Evolutionary conservation across 331 rosid species (phyloP).

Genomic region (Ulmus americana): DNA sequence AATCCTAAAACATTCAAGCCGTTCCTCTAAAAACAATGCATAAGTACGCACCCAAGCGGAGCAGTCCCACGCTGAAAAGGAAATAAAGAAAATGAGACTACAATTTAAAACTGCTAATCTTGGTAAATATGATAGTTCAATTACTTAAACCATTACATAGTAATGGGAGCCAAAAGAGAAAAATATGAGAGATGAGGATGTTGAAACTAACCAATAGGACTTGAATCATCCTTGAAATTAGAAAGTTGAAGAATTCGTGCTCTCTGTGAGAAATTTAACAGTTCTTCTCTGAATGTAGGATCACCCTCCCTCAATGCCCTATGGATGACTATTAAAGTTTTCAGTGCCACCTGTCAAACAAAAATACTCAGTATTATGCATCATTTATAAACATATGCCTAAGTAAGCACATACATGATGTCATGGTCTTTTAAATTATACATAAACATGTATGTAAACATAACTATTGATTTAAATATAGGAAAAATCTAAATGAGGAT

Average conservation of each 20-base stretch:
- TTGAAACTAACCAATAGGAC: conserved; percentile 56
- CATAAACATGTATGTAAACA: not conserved
- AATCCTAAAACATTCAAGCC: conserved; percentile 88
- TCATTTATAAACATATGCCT: conserved; percentile 1
- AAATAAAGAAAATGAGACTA: conserved; percentile 19
- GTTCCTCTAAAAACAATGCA: conserved; percentile 96
- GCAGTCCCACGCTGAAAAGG: conserved; percentile 91
- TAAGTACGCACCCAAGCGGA: conserved; percentile 99
- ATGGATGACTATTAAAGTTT: conserved; percentile 79
- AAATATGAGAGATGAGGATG: conserved; percentile 3
- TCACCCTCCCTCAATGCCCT: conserved; percentile 95
- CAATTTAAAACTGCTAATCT: not conserved
- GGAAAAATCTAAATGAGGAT: too few relatives aligned
- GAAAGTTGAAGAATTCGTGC: conserved; percentile 71
- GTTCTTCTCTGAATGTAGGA: conserved; percentile 82
- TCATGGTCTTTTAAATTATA: not conserved
- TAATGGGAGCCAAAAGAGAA: not conserved
- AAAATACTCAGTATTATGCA: conserved; percentile 5
- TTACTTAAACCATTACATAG: not conserved
- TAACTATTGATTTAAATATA: conserved; percentile 8
- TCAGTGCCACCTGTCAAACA: conserved; percentile 73
- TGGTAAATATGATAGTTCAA: not conserved
- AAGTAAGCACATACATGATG: not conserved
- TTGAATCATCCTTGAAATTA: conserved; percentile 84
- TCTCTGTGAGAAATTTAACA: conserved; percentile 56